phyloP scores from a whole-genome alignment of 2,329 filamentous ascomycete species.

The Colletotrichum caudatum region DNA sequence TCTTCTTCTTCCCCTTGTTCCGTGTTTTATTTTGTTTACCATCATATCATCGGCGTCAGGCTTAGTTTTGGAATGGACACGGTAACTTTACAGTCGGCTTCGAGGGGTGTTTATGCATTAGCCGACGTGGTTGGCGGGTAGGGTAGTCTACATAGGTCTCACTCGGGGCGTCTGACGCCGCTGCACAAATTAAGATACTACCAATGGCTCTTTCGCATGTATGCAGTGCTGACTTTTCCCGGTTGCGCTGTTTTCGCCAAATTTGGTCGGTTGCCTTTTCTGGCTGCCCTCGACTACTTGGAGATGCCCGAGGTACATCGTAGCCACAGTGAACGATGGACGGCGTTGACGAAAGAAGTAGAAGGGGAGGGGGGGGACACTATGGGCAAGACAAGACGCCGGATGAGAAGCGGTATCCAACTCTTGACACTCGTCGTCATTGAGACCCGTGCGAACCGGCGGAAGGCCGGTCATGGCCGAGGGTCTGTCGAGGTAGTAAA shows the following conservation, averaged over 20 bases:
- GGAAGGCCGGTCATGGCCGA: background rate
- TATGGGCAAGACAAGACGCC: background rate
- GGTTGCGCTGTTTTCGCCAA: background rate
- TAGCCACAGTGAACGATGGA: background rate
- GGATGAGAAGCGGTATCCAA: background rate
- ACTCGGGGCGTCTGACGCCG: conserved; percentile 25
- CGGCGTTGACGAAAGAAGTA: background rate
- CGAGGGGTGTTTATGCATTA: conserved; percentile 31
- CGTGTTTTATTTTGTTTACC: conserved; percentile 1
- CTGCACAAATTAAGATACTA: conserved; percentile 33
- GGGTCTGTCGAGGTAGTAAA: background rate
- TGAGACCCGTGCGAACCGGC: background rate
- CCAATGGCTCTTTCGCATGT: background rate
- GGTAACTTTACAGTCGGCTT: conserved; percentile 30
- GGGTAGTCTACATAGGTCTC: conserved; percentile 36
- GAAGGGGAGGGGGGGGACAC: too few species aligned
- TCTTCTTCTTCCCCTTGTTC: background rate
- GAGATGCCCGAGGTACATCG: background rate
- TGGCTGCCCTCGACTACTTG: background rate
- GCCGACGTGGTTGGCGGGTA: conserved; percentile 27
- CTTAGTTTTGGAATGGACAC: conserved; percentile 29
- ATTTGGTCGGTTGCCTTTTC: background rate
- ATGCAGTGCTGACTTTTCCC: background rate
- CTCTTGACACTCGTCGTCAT: background rate
- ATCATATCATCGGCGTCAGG: conserved; percentile 39